Percentiles rank a stretch among this genome's conserved stretches.
phyloP scores from a whole-genome alignment of 768 basidiomycete genomes.

The Xerocomus brunneocitrinus region DNA sequence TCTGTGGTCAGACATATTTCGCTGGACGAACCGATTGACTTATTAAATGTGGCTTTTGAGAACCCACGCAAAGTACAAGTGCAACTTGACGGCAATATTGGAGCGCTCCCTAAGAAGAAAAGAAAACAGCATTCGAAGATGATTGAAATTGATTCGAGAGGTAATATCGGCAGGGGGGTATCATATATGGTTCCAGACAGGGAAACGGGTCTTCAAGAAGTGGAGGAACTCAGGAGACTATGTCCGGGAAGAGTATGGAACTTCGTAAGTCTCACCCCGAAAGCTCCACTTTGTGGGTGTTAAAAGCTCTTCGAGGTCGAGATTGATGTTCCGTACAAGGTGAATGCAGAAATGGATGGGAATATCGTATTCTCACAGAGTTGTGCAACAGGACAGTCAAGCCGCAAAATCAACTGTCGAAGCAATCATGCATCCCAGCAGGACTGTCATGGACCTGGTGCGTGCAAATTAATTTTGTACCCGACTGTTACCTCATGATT shows the following conservation, averaged over 20 bases:
- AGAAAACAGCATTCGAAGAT: conserved; percentile 29
- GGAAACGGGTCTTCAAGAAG: conserved; percentile 68
- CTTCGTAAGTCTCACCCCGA: conserved; percentile 52
- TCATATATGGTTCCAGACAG: conserved; percentile 86
- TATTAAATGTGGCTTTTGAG: conserved; percentile 93
- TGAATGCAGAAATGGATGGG: conserved; percentile 26
- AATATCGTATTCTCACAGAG: conserved; percentile 2
- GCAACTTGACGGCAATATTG: conserved; percentile 43
- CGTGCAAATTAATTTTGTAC: conserved; percentile 19
- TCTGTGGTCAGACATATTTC: conserved; percentile 57
- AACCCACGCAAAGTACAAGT: conserved; percentile 76
- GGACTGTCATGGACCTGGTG: conserved; percentile 90
- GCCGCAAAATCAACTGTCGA: conserved; percentile 52
- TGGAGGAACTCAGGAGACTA: conserved; percentile 71
- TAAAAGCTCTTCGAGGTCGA: conserved; percentile 55
- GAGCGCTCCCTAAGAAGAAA: conserved; percentile 42
- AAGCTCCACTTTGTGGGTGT: neutral
- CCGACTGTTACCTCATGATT: conserved; percentile 2
- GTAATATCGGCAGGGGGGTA: conserved; percentile 11
- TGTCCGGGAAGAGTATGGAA: conserved; percentile 85
- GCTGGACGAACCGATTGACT: conserved; percentile 76
- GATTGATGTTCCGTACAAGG: conserved; percentile 78
- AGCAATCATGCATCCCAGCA: conserved; percentile 70
- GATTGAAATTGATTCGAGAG: neutral
- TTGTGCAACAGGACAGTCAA: conserved; percentile 56